These are phyloP conservation scores for Pleurotus sapidus DNA, from an alignment of 768 basidiomycete species.

Conservation along the genomic window DNA sequence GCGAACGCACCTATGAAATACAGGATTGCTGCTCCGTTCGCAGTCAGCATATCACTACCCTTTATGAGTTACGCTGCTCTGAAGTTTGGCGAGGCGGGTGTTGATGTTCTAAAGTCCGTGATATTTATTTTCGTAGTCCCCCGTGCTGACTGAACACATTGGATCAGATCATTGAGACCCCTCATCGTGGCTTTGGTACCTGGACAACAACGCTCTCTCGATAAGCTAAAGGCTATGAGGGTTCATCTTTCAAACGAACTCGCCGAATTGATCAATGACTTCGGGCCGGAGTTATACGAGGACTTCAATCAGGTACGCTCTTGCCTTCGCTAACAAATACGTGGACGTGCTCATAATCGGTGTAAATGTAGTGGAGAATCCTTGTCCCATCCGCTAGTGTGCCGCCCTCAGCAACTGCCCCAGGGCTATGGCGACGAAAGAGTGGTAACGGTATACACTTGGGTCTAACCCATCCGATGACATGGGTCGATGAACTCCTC, in stretches of 20 bases:
- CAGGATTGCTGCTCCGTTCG: constrained; percentile 73
- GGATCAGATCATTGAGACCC: constrained; percentile 79
- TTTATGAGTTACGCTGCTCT: constrained; percentile 91
- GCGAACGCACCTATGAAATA: constrained; percentile 61
- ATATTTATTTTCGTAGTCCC: background rate
- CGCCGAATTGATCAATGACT: constrained; percentile 79
- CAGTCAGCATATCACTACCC: constrained; percentile 73
- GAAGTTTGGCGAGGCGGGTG: constrained; percentile 96
- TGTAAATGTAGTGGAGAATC: constrained; percentile 60
- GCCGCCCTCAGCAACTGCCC: constrained; percentile 73
- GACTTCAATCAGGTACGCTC: constrained; percentile 76
- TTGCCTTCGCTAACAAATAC: constrained; percentile 1
- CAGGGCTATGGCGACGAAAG: constrained; percentile 78
- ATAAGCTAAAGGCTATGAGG: constrained; percentile 72
- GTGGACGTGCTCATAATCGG: constrained; percentile 7
- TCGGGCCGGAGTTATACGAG: constrained; percentile 82
- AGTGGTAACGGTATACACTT: constrained; percentile 62
- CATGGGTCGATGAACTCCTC: constrained; percentile 91
- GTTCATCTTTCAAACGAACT: constrained; percentile 80
- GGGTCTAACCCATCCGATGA: constrained; percentile 87
- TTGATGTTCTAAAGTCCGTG: constrained; percentile 92
- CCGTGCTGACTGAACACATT: constrained; percentile 4
- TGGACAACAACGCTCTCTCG: constrained; percentile 79
- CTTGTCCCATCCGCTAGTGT: constrained; percentile 81
- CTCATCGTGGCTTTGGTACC: constrained; percentile 85